phyloP scores from a whole-genome alignment of 768 basidiomycete species.

The Suillus tomentosus region DNA sequence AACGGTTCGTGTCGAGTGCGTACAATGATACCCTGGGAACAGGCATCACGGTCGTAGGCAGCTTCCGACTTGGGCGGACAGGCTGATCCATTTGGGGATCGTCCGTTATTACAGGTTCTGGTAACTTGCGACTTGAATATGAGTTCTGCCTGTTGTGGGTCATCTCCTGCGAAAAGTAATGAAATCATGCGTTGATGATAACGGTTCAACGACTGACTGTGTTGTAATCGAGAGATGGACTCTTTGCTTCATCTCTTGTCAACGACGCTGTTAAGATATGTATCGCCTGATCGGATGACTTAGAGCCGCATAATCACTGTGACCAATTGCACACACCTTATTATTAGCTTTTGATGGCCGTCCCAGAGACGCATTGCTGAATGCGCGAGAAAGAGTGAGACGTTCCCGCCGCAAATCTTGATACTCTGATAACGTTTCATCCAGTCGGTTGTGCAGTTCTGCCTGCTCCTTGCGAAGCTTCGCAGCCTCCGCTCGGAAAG shows the following conservation, averaged over 20 bases:
- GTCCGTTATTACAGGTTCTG: background rate
- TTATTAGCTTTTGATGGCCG: slow-evolving; percentile 4
- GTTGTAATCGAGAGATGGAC: slow-evolving; percentile 8
- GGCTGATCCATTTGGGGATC: background rate
- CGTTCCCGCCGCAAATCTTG: slow-evolving; percentile 28
- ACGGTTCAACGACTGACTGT: slow-evolving; percentile 3
- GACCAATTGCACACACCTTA: slow-evolving; percentile 16
- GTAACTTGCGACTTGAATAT: slow-evolving; percentile 7
- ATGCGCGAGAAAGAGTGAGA: slow-evolving; percentile 18
- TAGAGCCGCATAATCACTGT: background rate
- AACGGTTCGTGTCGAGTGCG: background rate
- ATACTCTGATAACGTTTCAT: slow-evolving; percentile 21
- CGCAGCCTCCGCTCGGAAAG: slow-evolving; percentile 24
- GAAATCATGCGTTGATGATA: background rate
- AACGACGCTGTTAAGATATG: slow-evolving; percentile 8
- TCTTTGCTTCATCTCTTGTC: slow-evolving; percentile 1
- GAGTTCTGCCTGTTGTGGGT: background rate
- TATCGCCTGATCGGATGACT: background rate
- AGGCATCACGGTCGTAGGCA: background rate
- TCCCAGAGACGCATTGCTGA: background rate
- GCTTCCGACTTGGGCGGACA: slow-evolving; percentile 1
- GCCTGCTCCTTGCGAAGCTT: slow-evolving; percentile 23
- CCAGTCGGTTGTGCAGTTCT: slow-evolving; percentile 24
- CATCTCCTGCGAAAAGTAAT: background rate
- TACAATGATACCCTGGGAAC: slow-evolving; percentile 4